These are phyloP conservation scores for Murraya koenigii DNA, from an alignment of 345 rosid genomes.

Conservation along the genomic window DNA sequence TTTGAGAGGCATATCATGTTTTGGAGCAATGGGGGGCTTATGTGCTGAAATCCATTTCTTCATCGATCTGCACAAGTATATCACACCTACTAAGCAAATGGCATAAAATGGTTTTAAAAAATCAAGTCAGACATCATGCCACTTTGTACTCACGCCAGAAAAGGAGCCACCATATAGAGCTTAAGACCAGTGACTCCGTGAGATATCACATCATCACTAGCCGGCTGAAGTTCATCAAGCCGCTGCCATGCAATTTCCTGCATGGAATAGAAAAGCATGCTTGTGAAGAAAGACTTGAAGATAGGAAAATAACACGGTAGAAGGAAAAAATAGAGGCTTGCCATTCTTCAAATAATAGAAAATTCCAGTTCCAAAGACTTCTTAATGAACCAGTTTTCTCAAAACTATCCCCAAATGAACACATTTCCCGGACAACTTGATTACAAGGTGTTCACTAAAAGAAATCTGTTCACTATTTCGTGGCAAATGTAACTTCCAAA, in stretches of 20 bases:
- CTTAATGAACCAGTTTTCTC: not conserved
- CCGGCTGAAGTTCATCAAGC: conserved; percentile 82
- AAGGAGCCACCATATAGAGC: conserved; percentile 97
- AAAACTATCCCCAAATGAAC: not conserved
- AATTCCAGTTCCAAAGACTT: not conserved
- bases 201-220: conserved; percentile 74
- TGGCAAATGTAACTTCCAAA: not conserved
- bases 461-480: not conserved
- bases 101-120: not conserved
- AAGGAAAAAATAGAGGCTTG: not conserved
- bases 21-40: conserved; percentile 55
- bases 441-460: not conserved
- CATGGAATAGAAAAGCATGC: conserved; percentile 19
- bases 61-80: conserved; percentile 53
- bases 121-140: not conserved
- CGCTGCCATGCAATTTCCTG: conserved; percentile 98
- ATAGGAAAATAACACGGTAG: not conserved
- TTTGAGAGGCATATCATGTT: conserved; percentile 62
- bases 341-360: not conserved
- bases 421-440: not conserved
- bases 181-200: conserved; percentile 82
- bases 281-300: not conserved
- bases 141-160: conserved; percentile 71
- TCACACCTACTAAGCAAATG: not conserved
- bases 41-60: conserved; percentile 69